A percentile compares a stretch with the other conserved stretches of the same genome.
Conservation (phyloP, 1,284 basidiomycete species). For the Leccinum pallidistipes region DNA sequence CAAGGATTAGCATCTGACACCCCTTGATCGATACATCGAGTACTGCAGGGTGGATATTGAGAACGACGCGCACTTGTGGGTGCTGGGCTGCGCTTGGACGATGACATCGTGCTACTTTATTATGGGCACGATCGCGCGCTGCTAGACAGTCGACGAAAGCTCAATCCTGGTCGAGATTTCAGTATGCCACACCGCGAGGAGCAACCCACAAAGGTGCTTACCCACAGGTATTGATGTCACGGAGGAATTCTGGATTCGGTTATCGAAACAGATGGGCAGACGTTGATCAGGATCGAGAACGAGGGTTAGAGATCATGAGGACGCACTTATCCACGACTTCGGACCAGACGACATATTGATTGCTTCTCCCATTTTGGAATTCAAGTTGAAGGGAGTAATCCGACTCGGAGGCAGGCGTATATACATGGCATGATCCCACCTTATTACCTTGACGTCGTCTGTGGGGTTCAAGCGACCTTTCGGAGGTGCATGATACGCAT, state of each 20-base stretch:
- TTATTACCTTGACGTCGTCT: no score
- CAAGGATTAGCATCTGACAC: conserved; percentile 50
- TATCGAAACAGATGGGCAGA: conserved; percentile 72
- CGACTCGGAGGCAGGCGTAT: no score
- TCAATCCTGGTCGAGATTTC: conserved; percentile 72
- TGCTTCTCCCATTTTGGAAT: no score
- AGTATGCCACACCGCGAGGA: neutral
- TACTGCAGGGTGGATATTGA: conserved; percentile 80
- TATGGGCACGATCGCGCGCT: conserved; percentile 95
- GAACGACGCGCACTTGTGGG: conserved; percentile 92
- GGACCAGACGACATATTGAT: conserved; percentile 59
- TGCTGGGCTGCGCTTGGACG: conserved; percentile 68
- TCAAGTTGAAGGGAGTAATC: no score
- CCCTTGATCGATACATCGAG: conserved; percentile 90
- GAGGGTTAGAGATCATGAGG: neutral
- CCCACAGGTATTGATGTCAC: conserved; percentile 99
- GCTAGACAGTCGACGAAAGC: conserved; percentile 98
- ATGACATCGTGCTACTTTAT: conserved; percentile 96
- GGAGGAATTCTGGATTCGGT: conserved; percentile 91
- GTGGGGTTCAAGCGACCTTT: no score
- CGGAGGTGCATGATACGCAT: neutral
- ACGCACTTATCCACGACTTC: conserved; percentile 87
- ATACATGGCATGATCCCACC: no score
- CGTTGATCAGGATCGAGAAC: conserved; percentile 2
- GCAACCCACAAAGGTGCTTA: conserved; percentile 35